A percentile compares a stretch with the other conserved stretches of the same genome.
phyloP scores from a whole-genome alignment of 108 stramenopile species.

The Cyclotella cryptica region DNA sequence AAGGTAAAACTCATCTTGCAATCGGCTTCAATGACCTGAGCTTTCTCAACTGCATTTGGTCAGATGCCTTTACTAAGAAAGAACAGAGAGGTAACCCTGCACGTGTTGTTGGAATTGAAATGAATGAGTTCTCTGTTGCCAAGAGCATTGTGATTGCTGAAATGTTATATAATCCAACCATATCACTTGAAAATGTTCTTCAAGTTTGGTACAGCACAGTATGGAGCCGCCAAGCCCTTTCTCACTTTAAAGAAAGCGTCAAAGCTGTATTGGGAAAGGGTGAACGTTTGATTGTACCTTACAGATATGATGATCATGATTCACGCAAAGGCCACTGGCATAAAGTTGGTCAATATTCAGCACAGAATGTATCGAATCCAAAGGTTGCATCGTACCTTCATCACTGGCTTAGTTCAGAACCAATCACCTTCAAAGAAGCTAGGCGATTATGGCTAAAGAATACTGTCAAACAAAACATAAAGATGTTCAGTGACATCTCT shows the following conservation, averaged over 20 bases:
- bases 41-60: background rate
- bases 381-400: constrained; percentile 2
- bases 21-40: constrained; percentile 9
- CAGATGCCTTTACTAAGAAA: background rate
- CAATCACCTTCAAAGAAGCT: constrained; percentile 1
- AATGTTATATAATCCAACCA: background rate
- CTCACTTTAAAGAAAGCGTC: background rate
- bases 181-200: background rate
- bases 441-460: constrained; percentile 5
- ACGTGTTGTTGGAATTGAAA: constrained; percentile 6
- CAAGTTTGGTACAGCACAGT: constrained; percentile 8
- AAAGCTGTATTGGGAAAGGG: background rate
- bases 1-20: background rate
- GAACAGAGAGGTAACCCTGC: background rate
- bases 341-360: background rate
- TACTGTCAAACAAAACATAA: background rate
- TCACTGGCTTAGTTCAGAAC: constrained; percentile 1
- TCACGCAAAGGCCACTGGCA: too few relatives aligned
- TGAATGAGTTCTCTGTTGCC: constrained; percentile 11
- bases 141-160: constrained; percentile 8
- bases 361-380: constrained; percentile 2
- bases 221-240: background rate
- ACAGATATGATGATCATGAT: too few relatives aligned
- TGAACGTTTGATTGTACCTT: background rate
- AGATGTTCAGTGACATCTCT: constrained; percentile 2